Evolutionary conservation across 345 rosid species (phyloP).

Genomic region (Sisymbrium altissimum): DNA sequence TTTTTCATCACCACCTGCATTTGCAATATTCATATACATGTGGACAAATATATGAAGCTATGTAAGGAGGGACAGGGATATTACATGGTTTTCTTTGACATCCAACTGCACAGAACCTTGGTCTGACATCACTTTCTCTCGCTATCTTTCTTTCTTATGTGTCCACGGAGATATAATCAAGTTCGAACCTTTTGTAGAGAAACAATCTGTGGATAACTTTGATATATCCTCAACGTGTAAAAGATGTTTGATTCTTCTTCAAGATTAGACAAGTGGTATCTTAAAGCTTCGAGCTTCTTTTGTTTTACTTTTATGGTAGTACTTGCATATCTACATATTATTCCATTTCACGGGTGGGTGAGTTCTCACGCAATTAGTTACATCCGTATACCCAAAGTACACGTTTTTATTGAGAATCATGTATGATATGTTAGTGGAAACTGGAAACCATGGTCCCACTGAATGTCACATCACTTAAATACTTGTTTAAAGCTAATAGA

Average conservation of each 20-base stretch:
- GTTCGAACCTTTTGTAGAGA: conserved; percentile 20
- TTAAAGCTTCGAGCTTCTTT: conserved; percentile 19
- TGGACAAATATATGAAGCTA: not conserved
- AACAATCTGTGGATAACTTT: conserved; percentile 4
- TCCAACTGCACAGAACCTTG: conserved; percentile 19
- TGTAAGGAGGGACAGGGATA: not conserved
- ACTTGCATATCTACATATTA: not conserved
- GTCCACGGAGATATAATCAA: not conserved
- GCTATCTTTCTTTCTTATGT: not conserved
- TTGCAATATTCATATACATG: not conserved
- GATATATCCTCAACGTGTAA: not conserved
- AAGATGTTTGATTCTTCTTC: conserved; percentile 18
- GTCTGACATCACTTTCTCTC: conserved; percentile 20
- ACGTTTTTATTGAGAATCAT: not conserved
- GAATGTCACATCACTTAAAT: not conserved
- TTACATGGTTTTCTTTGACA: conserved; percentile 25
- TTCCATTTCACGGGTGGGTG: not conserved
- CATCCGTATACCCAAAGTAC: not conserved
- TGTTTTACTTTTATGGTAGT: not conserved
- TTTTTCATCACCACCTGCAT: conserved; percentile 76
- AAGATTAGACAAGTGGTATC: conserved; percentile 26
- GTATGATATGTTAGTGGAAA: not conserved
- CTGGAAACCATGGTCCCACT: not conserved
- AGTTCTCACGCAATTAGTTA: conserved; percentile 2
- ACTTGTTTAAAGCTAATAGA: not conserved